Conservation (phyloP, 768 basidiomycete genomes). For the Macrolepiota dolichaula region DNA sequence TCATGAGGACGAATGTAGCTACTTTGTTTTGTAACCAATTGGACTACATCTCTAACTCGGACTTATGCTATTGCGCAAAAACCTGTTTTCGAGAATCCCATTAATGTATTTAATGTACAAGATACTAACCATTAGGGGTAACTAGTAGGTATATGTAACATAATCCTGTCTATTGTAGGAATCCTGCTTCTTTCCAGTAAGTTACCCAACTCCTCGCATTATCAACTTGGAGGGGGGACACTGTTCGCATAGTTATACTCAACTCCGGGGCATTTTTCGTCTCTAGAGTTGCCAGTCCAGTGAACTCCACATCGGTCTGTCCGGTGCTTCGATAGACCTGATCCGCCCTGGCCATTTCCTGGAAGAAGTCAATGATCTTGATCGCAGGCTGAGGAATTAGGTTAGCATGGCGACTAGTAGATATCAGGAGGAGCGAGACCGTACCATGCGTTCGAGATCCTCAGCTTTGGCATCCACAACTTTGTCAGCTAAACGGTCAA, state of each 20-base stretch:
- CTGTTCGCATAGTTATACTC: constrained; percentile 30
- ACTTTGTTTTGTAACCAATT: too few relatives aligned
- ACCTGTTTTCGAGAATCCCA: too few relatives aligned
- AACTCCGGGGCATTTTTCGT: constrained; percentile 24
- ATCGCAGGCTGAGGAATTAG: constrained; percentile 27
- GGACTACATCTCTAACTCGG: too few relatives aligned
- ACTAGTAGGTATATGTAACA: too few relatives aligned
- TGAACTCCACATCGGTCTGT: constrained; percentile 14
- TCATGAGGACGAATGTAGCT: too few relatives aligned
- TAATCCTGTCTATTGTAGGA: constrained; percentile 11
- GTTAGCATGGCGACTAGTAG: not conserved
- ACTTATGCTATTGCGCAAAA: too few relatives aligned
- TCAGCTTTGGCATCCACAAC: not conserved
- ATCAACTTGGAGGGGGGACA: constrained; percentile 20
- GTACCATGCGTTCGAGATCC: not conserved
- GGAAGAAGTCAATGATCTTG: constrained; percentile 33
- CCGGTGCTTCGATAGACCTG: constrained; percentile 1
- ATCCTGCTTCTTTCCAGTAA: constrained; percentile 31
- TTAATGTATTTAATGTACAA: too few relatives aligned
- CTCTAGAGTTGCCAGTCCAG: constrained; percentile 23
- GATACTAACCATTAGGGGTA: too few relatives aligned
- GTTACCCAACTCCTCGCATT: constrained; percentile 32
- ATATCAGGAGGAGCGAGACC: too few relatives aligned
- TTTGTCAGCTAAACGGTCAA: not conserved
- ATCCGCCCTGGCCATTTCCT: constrained; percentile 16